Percentiles rank a stretch among this genome's conserved stretches.
Evolutionary conservation across 2,329 filamentous ascomycete species (phyloP).

Genomic region (Ophiostoma novo-ulmi): DNA sequence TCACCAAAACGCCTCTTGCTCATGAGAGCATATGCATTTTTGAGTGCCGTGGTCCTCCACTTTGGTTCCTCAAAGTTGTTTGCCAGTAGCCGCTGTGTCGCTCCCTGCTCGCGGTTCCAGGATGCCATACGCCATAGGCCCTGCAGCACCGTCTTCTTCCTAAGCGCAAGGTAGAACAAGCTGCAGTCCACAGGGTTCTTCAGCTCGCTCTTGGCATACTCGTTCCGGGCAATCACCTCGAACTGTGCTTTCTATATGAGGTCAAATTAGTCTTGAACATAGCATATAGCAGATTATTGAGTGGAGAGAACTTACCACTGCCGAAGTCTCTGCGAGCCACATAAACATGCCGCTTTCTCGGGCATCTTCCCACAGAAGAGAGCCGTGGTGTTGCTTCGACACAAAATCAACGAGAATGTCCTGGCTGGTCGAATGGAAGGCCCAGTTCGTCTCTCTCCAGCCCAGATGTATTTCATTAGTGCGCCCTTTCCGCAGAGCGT

Average conservation of each 20-base stretch:
- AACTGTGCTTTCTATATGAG: slow-evolving; percentile 63
- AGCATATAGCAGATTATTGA: background rate
- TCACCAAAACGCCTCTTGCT: slow-evolving; percentile 80
- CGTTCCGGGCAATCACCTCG: slow-evolving; percentile 83
- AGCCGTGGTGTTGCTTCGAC: slow-evolving; percentile 69
- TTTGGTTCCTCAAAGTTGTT: slow-evolving; percentile 85
- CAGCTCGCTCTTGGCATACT: slow-evolving; percentile 81
- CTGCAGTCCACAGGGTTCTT: slow-evolving; percentile 90
- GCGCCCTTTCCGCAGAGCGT: slow-evolving; percentile 63
- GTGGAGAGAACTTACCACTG: slow-evolving; percentile 57
- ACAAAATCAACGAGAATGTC: slow-evolving; percentile 86
- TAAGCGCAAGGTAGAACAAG: slow-evolving; percentile 83
- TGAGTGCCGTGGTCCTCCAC: slow-evolving; percentile 84
- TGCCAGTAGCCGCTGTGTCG: slow-evolving; percentile 73
- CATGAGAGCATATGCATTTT: slow-evolving; percentile 93
- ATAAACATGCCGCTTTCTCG: slow-evolving; percentile 86
- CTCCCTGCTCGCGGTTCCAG: slow-evolving; percentile 79
- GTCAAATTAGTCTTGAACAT: background rate
- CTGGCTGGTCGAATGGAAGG: slow-evolving; percentile 77
- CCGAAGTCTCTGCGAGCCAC: slow-evolving; percentile 76
- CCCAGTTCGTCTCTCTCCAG: slow-evolving; percentile 80
- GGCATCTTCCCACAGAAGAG: slow-evolving; percentile 78
- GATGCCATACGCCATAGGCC: slow-evolving; percentile 92
- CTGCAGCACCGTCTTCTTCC: slow-evolving; percentile 84
- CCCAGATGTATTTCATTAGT: slow-evolving; percentile 61